phyloP scores from a whole-genome alignment of 1,139 yeast genomes.

The Protomyces pachydermus region DNA sequence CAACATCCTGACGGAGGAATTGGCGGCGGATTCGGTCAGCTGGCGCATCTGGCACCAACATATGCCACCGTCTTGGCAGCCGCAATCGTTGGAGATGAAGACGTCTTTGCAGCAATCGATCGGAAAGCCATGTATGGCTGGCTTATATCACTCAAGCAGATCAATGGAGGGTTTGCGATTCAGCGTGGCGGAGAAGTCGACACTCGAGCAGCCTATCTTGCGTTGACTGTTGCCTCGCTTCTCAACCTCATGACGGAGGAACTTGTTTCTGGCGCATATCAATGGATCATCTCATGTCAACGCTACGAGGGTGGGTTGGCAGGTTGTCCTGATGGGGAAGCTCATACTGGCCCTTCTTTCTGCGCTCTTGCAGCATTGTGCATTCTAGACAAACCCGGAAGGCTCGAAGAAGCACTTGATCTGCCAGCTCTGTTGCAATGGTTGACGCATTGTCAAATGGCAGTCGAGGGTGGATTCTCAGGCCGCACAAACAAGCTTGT shows the following conservation, averaged over 20 bases:
- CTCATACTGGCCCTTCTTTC: slow-evolving; percentile 95
- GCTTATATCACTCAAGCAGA: slow-evolving; percentile 59
- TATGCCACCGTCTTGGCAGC: slow-evolving; percentile 72
- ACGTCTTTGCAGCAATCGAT: slow-evolving; percentile 47
- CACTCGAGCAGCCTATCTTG: slow-evolving; percentile 82
- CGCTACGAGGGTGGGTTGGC: slow-evolving; percentile 95
- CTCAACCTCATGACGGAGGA: slow-evolving; percentile 61
- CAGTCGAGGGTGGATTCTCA: slow-evolving; percentile 74
- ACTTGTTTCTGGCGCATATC: slow-evolving; percentile 50
- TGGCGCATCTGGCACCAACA: slow-evolving; percentile 79
- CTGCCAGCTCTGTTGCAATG: slow-evolving; percentile 43
- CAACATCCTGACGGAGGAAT: slow-evolving; percentile 53
- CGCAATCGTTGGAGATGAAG: slow-evolving; percentile 50
- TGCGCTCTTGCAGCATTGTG: slow-evolving; percentile 78
- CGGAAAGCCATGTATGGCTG: slow-evolving; percentile 53
- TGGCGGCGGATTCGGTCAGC: slow-evolving; percentile 77
- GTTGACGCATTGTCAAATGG: slow-evolving; percentile 64
- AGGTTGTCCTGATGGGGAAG: slow-evolving; percentile 75
- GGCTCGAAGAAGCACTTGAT: slow-evolving; percentile 36
- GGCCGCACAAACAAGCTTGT: slow-evolving; percentile 92
- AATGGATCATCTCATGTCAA: slow-evolving; percentile 70
- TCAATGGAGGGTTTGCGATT: slow-evolving; percentile 71
- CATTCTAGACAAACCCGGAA: slow-evolving; percentile 44
- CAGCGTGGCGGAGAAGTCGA: slow-evolving; percentile 79
- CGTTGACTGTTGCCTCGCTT: slow-evolving; percentile 65